Evolutionary conservation across 495 filamentous ascomycete genomes (phyloP).

Genomic region (Penicillium egyptiacum): DNA sequence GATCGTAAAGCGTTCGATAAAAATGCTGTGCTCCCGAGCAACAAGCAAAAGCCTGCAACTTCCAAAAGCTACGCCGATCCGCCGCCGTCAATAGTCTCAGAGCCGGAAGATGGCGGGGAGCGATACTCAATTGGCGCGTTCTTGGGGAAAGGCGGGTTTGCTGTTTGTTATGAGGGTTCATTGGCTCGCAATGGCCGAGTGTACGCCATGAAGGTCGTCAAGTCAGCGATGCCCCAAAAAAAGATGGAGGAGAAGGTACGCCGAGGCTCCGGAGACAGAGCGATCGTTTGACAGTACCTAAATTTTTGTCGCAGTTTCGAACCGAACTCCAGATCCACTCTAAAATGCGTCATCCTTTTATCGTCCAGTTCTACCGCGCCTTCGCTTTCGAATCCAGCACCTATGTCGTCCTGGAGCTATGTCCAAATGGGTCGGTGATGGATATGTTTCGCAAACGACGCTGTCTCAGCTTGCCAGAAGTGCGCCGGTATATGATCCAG

Average conservation of each 20-base stretch:
- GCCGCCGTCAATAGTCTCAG: conserved; percentile 72
- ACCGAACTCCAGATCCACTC: conserved; percentile 97
- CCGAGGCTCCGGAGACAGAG: neutral
- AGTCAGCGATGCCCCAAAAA: conserved; percentile 79
- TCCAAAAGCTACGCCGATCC: conserved; percentile 67
- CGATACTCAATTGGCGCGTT: conserved; percentile 79
- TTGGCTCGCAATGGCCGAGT: conserved; percentile 61
- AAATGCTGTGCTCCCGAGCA: conserved; percentile 50
- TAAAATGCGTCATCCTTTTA: conserved; percentile 91
- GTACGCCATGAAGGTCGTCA: conserved; percentile 88
- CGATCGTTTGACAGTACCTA: conserved; percentile 22
- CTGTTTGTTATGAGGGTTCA: conserved; percentile 82
- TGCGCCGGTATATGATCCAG: conserved; percentile 88
- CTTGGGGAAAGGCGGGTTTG: conserved; percentile 93
- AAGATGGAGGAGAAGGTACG: conserved; percentile 86
- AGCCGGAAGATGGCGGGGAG: conserved; percentile 72
- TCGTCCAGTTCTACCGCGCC: conserved; percentile 91
- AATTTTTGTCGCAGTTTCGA: conserved; percentile 69
- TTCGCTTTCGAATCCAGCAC: conserved; percentile 87
- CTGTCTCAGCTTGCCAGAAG: conserved; percentile 84
- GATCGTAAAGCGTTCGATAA: conserved; percentile 55
- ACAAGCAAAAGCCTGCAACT: conserved; percentile 40
- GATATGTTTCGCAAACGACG: conserved; percentile 92
- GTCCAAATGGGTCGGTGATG: conserved; percentile 95
- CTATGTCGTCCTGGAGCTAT: conserved; percentile 92